Base-by-base conservation (phyloP, 805 yeast species). In the Schwanniomyces occidentalis region DNA sequence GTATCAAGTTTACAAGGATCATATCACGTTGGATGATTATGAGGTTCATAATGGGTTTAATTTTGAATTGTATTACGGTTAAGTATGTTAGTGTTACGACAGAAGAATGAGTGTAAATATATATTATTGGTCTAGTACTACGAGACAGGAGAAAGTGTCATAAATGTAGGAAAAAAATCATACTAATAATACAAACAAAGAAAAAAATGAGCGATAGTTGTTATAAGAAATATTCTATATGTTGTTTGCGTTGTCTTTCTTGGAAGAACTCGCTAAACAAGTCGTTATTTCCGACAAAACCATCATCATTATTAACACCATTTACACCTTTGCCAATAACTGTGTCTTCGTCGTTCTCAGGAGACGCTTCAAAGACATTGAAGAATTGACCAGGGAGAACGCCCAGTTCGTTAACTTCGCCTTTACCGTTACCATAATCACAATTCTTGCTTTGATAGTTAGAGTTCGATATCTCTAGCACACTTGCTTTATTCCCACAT, bases 401-500 rank as follows among this genome's bases (percentile, higher is more conserved):
- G 6, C 61, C 64, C 6, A 36, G 32, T 4, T 30, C 34, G 14
- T 28, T 27, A n/a, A 34, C 35, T 13, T 37, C 34, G 9, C 27
- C 18, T 16, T 37, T 34, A 10, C 24, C 34, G 22, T 23, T 31
- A 8, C 20, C 26, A 9, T 27, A 25, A 5, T 35, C 30, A 6
- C 25, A 21, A 2, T 39, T 42, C 30, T 51, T 56, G 22, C 44
- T 34, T 26, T 51, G 51, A 39, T 75, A 78, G 46, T 75, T 76
- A 28, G 71, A 58, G 45, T 74, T 75, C 37, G 57, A 55, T 4
- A 93, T 79, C 58, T 93, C 99, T 43, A 93, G 70, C n/a, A 93
- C 90, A n/a, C 96, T 85, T 4, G 99, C 99, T 55, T 88, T 80
- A 56, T 93, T 93, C 0, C 99, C 99, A 59, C 99, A 93, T 42